A percentile compares a stretch with the other conserved stretches of the same genome.
Evolutionary conservation across 768 basidiomycete genomes (phyloP).

Genomic region (Phaeotremella skinneri): DNA sequence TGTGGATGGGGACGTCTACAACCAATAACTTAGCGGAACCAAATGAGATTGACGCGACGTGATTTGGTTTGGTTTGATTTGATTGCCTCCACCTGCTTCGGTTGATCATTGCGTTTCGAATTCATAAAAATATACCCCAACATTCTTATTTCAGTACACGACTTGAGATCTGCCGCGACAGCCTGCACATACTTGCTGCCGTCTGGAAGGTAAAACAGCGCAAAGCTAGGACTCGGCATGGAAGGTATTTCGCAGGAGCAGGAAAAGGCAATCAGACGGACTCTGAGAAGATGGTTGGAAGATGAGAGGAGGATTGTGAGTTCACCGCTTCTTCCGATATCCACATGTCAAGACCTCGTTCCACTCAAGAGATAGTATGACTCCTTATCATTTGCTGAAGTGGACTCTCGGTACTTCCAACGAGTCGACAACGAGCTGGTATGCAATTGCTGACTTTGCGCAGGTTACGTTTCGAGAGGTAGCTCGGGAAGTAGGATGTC

Average conservation of each 20-base stretch:
- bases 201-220: too few species aligned
- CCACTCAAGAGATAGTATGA: not conserved
- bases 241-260: constrained; percentile 21
- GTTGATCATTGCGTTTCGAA: too few species aligned
- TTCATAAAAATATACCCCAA: too few species aligned
- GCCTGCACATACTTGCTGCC: too few species aligned
- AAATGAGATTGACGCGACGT: too few species aligned
- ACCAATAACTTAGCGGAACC: not conserved
- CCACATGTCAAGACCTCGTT: not conserved
- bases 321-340: not conserved
- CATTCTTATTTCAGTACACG: too few species aligned
- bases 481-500: constrained; percentile 39
- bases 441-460: too few species aligned
- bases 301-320: constrained; percentile 37
- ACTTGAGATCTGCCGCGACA: too few species aligned
- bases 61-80: too few species aligned
- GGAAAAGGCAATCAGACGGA: constrained; percentile 19
- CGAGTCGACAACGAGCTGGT: too few species aligned
- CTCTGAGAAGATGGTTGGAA: constrained; percentile 38
- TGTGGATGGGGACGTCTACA: not conserved
- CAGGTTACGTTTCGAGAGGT: constrained; percentile 45
- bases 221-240: not conserved
- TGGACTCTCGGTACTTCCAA: not conserved
- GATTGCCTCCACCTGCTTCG: too few species aligned
- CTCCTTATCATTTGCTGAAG: not conserved